Base-by-base conservation (phyloP, 495 filamentous ascomycete genomes). In the Corynascus novoguineensis region DNA sequence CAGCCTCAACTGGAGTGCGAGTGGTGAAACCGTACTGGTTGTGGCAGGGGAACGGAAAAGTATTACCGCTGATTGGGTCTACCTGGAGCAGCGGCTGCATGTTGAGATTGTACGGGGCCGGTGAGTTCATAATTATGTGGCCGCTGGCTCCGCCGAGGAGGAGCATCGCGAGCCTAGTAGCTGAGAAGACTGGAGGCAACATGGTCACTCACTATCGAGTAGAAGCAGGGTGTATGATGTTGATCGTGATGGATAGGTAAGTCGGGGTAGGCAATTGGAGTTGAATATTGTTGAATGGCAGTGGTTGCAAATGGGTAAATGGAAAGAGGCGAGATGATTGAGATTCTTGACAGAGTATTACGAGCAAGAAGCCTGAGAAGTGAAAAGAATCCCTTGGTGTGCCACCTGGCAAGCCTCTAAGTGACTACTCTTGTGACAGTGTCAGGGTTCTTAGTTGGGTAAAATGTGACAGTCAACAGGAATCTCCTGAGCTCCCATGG, bases 1-100 rank as follows among this genome's bases (percentile, higher is more conserved):
- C 83, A 14, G 80, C 68, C 4, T 70, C 57, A 65, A 80, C 69
- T 0, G 57, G 31, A 60, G 75, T 80, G 35, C 31, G 37, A 12
- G 64, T 53, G 44, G 70, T 71, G 48, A 67, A 69, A 22, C 64
- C 69, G 17, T 63, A 31, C 22, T 70, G 53, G 19, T 71, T 68
- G 68, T 89, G 86, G 81, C 90, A 92, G 3, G 89, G 90, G 67
- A 83, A 93, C 61, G 88, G 75, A 24, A 68, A 72, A 7, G 79
- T 81, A 48, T 68, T 59, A 0, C 71, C 75, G 5, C 56, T 58
- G 17, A 90, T 74, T 9, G 89, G 89, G 4, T 77, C 72, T 62
- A 82, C 85, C 71, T 80, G 78, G 3, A 65, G 45, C 22, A 56
- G 27, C 1, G 61, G 56, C 9, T 40, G 11, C 34, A 80, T 42